phyloP scores from a whole-genome alignment of 2,329 filamentous ascomycete genomes.

The Didymellaceae sp. region DNA sequence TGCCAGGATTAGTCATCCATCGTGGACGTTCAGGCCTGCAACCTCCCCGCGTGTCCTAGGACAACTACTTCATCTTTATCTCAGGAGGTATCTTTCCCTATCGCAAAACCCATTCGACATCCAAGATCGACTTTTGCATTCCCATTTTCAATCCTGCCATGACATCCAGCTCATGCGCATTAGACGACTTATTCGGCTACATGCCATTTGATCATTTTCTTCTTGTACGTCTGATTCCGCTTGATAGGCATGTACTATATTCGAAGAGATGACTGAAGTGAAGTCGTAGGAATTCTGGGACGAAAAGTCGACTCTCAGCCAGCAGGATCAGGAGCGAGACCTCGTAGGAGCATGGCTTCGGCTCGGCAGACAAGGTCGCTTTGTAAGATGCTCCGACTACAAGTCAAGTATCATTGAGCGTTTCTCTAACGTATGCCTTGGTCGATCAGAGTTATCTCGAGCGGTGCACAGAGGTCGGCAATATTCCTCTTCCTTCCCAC shows the following conservation, averaged over 20 bases:
- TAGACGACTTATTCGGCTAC: background rate
- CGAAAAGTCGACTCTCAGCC: background rate
- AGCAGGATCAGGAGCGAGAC: background rate
- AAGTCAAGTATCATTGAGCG: too few relatives aligned
- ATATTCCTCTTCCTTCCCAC: background rate
- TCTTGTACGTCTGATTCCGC: background rate
- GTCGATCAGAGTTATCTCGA: background rate
- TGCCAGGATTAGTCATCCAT: too few relatives aligned
- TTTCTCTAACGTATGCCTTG: background rate
- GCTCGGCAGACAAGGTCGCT: background rate
- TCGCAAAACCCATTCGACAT: too few relatives aligned
- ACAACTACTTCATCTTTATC: too few relatives aligned
- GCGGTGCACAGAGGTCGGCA: background rate
- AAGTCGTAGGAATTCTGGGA: background rate
- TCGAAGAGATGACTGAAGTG: too few relatives aligned
- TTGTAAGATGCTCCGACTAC: background rate
- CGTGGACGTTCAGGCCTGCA: too few relatives aligned
- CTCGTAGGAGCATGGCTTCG: background rate
- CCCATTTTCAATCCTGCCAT: too few relatives aligned
- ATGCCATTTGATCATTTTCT: background rate
- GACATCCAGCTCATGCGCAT: too few relatives aligned
- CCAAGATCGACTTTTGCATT: too few relatives aligned
- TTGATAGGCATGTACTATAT: too few relatives aligned
- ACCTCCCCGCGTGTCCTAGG: too few relatives aligned
- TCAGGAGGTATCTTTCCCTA: too few relatives aligned